Base-by-base conservation (phyloP, 768 basidiomycete genomes). In the Amanita fuliginea region DNA sequence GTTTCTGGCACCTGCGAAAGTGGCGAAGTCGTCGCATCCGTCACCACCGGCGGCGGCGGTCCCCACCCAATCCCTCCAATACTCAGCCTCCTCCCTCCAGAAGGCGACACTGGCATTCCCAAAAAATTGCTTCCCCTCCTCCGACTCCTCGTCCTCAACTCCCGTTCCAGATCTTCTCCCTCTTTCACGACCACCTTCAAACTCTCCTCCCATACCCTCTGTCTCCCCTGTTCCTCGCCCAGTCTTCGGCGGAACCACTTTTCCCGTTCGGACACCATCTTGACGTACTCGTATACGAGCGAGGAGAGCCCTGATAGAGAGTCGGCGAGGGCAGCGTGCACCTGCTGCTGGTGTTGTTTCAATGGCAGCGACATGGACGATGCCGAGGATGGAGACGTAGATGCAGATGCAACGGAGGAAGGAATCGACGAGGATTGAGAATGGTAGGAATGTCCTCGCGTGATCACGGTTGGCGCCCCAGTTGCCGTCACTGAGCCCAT, bases 151-250 rank as follows among this genome's bases (percentile, higher is more conserved):
- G 67, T 71, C 53, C 79, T 73, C 49, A 98, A 70, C 64, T 95
- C 90, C 51, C 68, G 67, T 68, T 98, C 94, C 18, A 94, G 73
- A 8, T 71, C 74, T 58, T 90, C 89, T 13, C 92, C 91, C 62
- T 95, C 89, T 49, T 75, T 73, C 1, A 93, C 92, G 6, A 94
- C 91, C 1, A 80, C 78, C 48, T 83, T 80, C 59, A 97, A 64
- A 62, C 87, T 94, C 66, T 91, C 84, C 65, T 95, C 93, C 94
- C 94, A 97, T 22, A 92, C 69, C 9, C 60, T 67, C 58, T 81
- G 80, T 21, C 81, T 70, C 55, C 74, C 69, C 42, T 73, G 70
- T 59, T 91, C 86, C 21, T 76, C 74, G 54, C 74, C 74, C 8
- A 92, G 67, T 56, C 80, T 76, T 26, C 71, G 65, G 49, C 72